Evolutionary conservation across 2,329 filamentous ascomycete species (phyloP).

Genomic region (Microsporum audouinii): DNA sequence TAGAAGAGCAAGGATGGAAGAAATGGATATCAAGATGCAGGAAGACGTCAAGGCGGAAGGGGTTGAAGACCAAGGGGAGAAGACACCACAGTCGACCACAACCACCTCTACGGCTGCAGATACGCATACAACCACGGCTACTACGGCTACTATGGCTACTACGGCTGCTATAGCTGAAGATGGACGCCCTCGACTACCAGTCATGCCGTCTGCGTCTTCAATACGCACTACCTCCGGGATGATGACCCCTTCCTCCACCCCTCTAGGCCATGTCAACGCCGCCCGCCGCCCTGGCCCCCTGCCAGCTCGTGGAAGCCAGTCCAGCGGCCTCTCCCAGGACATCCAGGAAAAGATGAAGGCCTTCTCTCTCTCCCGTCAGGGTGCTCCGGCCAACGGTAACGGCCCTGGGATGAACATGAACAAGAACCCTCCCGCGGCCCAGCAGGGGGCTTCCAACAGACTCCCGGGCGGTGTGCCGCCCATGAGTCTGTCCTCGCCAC

Average conservation of each 20-base stretch:
- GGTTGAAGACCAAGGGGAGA: background rate
- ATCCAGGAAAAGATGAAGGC: slow-evolving; percentile 59
- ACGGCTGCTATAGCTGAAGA: background rate
- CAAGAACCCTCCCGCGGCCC: background rate
- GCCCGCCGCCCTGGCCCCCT: slow-evolving; percentile 46
- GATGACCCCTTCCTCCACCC: slow-evolving; percentile 77
- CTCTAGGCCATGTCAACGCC: slow-evolving; percentile 63
- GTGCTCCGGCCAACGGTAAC: slow-evolving; percentile 1
- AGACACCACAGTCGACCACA: background rate
- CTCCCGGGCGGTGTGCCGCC: background rate
- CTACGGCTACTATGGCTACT: background rate
- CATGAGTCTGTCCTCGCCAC: background rate
- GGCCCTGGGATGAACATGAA: background rate
- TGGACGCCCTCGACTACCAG: slow-evolving; percentile 44
- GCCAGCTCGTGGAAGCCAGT: slow-evolving; percentile 34
- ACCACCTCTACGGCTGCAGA: background rate
- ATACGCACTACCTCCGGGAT: slow-evolving; percentile 20
- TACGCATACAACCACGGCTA: background rate
- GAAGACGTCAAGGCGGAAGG: background rate
- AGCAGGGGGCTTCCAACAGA: background rate
- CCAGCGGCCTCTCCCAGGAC: slow-evolving; percentile 48
- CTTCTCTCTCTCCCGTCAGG: slow-evolving; percentile 51
- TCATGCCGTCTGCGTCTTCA: slow-evolving; percentile 22
- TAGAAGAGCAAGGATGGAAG: background rate
- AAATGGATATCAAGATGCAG: background rate